phyloP scores from a whole-genome alignment of 495 filamentous ascomycete genomes.

The Penicillium mononematosum region DNA sequence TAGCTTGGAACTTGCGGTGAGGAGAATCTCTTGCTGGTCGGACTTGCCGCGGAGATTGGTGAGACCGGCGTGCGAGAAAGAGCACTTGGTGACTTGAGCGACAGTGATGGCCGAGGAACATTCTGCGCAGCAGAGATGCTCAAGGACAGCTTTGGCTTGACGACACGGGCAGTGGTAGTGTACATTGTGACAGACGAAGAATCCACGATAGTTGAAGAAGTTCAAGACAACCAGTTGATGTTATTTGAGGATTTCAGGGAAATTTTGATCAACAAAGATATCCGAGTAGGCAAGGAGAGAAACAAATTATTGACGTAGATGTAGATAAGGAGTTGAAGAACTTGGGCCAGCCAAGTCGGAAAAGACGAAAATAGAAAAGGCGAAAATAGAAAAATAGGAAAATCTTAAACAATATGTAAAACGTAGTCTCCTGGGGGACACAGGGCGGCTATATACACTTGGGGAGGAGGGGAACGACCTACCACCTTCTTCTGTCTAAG shows the following conservation, averaged over 20 bases:
- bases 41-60: constrained; percentile 40
- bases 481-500: constrained; percentile 17
- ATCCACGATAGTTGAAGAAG: constrained; percentile 11
- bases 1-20: constrained; percentile 42
- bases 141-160: constrained; percentile 50
- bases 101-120: constrained; percentile 35
- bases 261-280: constrained; percentile 44
- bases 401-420: constrained; percentile 36
- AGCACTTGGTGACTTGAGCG: constrained; percentile 46
- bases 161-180: constrained; percentile 34
- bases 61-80: constrained; percentile 49
- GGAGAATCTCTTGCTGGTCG: constrained; percentile 44
- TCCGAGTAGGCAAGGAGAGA: constrained; percentile 22
- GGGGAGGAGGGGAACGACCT: constrained; percentile 18
- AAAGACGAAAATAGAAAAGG: constrained; percentile 30
- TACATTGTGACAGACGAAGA: constrained; percentile 34
- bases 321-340: constrained; percentile 21
- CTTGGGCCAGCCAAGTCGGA: constrained; percentile 48
- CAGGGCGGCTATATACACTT: constrained; percentile 43
- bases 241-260: constrained; percentile 2
- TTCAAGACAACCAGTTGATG: constrained; percentile 7
- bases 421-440: constrained; percentile 10
- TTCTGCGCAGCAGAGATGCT: constrained; percentile 45
- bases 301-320: constrained; percentile 37
- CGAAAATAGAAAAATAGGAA: constrained; percentile 38